Evolutionary conservation across 805 yeast species (phyloP).

Genomic region (Candida suzukii): DNA sequence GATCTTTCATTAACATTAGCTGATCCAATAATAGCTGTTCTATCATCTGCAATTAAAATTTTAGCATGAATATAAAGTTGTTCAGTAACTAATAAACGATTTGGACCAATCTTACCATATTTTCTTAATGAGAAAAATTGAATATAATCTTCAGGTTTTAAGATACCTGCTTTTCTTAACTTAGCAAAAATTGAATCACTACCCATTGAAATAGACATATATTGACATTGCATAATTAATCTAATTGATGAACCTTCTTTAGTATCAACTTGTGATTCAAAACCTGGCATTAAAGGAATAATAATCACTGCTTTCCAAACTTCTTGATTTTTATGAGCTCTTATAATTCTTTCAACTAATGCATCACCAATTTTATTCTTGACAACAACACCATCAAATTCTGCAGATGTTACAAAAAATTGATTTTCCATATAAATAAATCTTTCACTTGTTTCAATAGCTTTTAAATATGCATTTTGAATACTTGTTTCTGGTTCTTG

Average conservation of each 20-base stretch:
- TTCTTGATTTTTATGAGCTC: slow-evolving; percentile 73
- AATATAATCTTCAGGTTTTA: slow-evolving; percentile 79
- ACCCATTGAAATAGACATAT: slow-evolving; percentile 88
- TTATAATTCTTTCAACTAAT: slow-evolving; percentile 87
- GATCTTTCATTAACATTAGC: slow-evolving; percentile 97
- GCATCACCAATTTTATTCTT: slow-evolving; percentile 94
- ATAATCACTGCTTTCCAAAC: slow-evolving; percentile 87
- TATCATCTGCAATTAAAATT: slow-evolving; percentile 84
- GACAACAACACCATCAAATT: slow-evolving; percentile 74
- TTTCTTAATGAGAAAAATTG: slow-evolving; percentile 88
- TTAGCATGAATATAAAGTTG: slow-evolving; percentile 94
- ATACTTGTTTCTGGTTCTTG: slow-evolving; percentile 82
- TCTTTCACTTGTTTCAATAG: slow-evolving; percentile 89
- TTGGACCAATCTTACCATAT: slow-evolving; percentile 89
- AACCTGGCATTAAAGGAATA: slow-evolving; percentile 97
- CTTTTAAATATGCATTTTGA: slow-evolving; percentile 84
- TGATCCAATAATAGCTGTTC: slow-evolving; percentile 91
- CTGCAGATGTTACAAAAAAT: slow-evolving; percentile 87
- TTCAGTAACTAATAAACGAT: slow-evolving; percentile 71
- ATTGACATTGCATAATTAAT: slow-evolving; percentile 94
- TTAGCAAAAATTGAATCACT: slow-evolving; percentile 80
- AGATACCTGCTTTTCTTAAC: slow-evolving; percentile 66
- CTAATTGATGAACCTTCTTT: slow-evolving; percentile 94
- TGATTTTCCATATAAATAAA: slow-evolving; percentile 94
- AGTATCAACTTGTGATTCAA: slow-evolving; percentile 85